These are phyloP conservation scores for Bromus sterilis DNA, from an alignment of 176 grass and related monocot genomes.

Conservation along the genomic window DNA sequence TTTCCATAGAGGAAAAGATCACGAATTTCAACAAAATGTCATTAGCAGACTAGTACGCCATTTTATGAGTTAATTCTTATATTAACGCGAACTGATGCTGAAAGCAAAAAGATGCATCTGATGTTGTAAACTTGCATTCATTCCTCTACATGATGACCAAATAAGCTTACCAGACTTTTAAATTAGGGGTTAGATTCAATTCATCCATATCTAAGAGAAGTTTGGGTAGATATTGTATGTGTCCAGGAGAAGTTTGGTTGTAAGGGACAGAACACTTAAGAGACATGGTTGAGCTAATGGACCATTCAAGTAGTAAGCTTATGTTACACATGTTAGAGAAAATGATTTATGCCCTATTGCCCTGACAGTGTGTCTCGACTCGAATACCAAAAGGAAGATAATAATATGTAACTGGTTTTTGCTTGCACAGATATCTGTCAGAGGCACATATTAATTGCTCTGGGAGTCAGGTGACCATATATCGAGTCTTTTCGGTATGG, in stretches of 20 bases:
- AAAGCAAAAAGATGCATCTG: background rate
- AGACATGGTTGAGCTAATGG: background rate
- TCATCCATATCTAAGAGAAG: background rate
- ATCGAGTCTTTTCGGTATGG: background rate
- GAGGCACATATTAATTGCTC: background rate
- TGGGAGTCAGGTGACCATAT: background rate
- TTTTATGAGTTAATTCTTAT: background rate
- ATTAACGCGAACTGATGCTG: background rate
- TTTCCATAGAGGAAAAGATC: background rate
- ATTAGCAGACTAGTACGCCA: background rate
- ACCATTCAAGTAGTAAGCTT: background rate
- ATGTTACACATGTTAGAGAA: background rate
- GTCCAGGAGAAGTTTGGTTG: background rate
- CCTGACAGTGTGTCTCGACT: background rate
- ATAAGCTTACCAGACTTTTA: background rate
- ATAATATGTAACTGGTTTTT: background rate
- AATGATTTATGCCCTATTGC: background rate
- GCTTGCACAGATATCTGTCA: background rate
- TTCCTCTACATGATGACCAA: background rate
- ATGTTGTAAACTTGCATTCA: background rate
- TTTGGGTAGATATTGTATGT: background rate
- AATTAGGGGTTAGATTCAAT: background rate
- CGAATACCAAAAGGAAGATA: too few species aligned
- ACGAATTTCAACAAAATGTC: background rate
- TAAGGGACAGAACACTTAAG: background rate